phyloP scores from a whole-genome alignment of 176 grass and related monocot species.

The Oryza coarctata region DNA sequence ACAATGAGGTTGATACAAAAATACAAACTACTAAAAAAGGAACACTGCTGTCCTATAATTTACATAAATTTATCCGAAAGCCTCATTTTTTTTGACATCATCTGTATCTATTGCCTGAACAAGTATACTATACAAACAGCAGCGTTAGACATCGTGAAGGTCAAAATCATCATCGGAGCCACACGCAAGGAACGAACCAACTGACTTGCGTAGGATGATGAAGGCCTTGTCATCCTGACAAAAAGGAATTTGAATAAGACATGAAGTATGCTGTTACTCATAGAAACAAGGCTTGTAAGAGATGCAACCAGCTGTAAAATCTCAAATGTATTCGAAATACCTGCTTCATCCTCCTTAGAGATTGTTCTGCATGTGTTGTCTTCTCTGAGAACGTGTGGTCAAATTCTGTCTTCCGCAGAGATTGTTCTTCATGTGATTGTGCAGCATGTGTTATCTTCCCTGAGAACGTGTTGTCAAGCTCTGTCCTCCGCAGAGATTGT shows the following conservation, averaged over 20 bases:
- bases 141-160: constrained; percentile 42
- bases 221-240: constrained; percentile 69
- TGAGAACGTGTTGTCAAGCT: constrained; percentile 54
- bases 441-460: constrained; percentile 56
- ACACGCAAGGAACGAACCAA: constrained; percentile 62
- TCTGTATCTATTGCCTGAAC: background rate
- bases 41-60: background rate
- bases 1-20: background rate
- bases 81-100: background rate
- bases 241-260: background rate
- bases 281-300: background rate
- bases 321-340: constrained; percentile 29
- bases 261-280: background rate
- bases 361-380: constrained; percentile 41
- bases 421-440: constrained; percentile 52
- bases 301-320: constrained; percentile 10
- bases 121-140: background rate
- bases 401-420: background rate
- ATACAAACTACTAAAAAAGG: background rate
- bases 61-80: background rate
- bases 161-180: constrained; percentile 87
- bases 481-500: constrained; percentile 39
- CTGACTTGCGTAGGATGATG: constrained; percentile 69
- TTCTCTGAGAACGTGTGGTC: too few species aligned
- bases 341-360: constrained; percentile 61